Evolutionary conservation across 2,329 filamentous ascomycete genomes (phyloP).

Genomic region (Neopestalotiopsis rosae): DNA sequence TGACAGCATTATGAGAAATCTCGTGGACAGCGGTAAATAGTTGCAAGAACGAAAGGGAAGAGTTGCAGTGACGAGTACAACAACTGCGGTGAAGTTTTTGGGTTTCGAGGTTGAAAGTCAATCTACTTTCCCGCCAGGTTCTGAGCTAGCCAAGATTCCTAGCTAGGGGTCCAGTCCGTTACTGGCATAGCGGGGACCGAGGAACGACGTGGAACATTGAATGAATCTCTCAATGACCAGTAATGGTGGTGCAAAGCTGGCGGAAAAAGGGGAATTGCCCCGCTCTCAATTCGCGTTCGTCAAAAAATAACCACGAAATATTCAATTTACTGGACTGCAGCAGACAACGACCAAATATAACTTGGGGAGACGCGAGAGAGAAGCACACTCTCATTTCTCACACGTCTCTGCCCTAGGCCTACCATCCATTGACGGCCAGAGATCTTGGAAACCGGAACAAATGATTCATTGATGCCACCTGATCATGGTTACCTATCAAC

Average conservation of each 20-base stretch:
- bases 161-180: neutral
- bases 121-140: neutral
- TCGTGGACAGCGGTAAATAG: neutral
- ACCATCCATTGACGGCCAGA: neutral
- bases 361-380: neutral
- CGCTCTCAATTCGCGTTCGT: neutral
- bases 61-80: neutral
- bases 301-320: neutral
- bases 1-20: constrained; percentile 2
- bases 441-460: neutral
- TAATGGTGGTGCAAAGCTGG: neutral
- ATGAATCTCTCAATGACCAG: neutral
- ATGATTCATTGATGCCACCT: neutral
- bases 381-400: too few species aligned
- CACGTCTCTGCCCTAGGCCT: too few species aligned
- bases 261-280: neutral
- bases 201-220: neutral
- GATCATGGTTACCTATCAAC: neutral
- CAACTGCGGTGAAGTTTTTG: constrained; percentile 1
- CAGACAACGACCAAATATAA: neutral
- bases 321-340: too few species aligned
- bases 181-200: constrained; percentile 12
- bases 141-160: constrained; percentile 3
- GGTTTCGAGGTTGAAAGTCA: constrained; percentile 2
- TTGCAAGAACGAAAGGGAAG: neutral